Conservation (phyloP, 352 stramenopile genomes). For the Globisporangium middletonii region DNA sequence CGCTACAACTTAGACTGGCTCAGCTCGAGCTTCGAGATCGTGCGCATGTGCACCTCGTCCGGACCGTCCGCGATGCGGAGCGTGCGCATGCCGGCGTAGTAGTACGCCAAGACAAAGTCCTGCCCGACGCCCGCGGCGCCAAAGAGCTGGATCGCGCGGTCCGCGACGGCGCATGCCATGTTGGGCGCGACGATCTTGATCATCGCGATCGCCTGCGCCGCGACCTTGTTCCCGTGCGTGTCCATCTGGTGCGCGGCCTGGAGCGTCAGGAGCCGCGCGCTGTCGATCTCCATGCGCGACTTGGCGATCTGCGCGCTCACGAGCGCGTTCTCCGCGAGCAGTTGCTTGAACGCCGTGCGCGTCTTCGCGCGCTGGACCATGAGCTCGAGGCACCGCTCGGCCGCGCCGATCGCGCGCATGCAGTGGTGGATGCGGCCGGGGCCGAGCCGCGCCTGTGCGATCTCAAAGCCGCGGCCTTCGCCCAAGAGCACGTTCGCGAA, state of each 20-base stretch:
- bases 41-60: slow-evolving; percentile 95
- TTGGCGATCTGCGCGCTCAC: slow-evolving; percentile 83
- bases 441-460: slow-evolving; percentile 90
- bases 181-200: slow-evolving; percentile 96
- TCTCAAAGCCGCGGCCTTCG: slow-evolving; percentile 87
- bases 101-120: slow-evolving; percentile 92
- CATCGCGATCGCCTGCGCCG: slow-evolving; percentile 91
- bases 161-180: slow-evolving; percentile 83
- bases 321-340: slow-evolving; percentile 84
- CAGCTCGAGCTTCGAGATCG: slow-evolving; percentile 91
- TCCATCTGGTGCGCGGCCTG: slow-evolving; percentile 89
- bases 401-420: slow-evolving; percentile 93
- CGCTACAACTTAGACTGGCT: slow-evolving; percentile 42
- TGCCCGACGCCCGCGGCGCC: slow-evolving; percentile 83
- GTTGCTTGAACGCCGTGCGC: slow-evolving; percentile 91
- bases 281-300: slow-evolving; percentile 77
- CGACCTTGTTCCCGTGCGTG: slow-evolving; percentile 77
- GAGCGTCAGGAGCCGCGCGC: slow-evolving; percentile 80
- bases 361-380: slow-evolving; percentile 89
- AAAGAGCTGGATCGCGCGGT: slow-evolving; percentile 89
- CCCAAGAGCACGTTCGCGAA: slow-evolving; percentile 81
- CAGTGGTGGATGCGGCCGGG: slow-evolving; percentile 97
- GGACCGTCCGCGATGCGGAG: slow-evolving; percentile 95
- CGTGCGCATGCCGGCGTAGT: slow-evolving; percentile 88
- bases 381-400: slow-evolving; percentile 82